Evolutionary conservation across 495 filamentous ascomycete species (phyloP).

Genomic region (Evansstolkia leycettana): DNA sequence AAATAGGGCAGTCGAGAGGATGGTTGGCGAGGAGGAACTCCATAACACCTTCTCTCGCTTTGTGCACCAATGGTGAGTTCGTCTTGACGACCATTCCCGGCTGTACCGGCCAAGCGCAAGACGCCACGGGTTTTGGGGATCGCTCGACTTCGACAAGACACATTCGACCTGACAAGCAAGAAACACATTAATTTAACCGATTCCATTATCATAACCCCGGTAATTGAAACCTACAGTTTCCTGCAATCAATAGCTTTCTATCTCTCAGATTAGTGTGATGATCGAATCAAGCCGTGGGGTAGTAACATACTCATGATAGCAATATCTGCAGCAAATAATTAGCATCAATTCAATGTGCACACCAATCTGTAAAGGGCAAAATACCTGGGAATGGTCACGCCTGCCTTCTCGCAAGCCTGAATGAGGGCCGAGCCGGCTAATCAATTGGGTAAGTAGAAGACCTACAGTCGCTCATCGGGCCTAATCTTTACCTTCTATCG

Average conservation of each 20-base stretch:
- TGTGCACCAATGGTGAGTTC: conserved; percentile 87
- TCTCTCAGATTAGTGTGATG: conserved; percentile 16
- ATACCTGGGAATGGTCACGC: conserved; percentile 75
- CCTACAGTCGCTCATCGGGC: conserved; percentile 4
- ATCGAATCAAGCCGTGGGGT: conserved; percentile 1
- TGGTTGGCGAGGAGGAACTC: conserved; percentile 97
- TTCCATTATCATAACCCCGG: not conserved
- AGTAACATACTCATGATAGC: conserved; percentile 81
- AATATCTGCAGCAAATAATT: conserved; percentile 59
- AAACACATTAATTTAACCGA: conserved; percentile 4
- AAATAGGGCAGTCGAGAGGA: conserved; percentile 94
- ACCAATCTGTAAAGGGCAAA: conserved; percentile 2
- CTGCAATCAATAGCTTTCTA: conserved; percentile 94
- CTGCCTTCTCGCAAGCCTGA: conserved; percentile 97
- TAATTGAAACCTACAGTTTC: conserved; percentile 56
- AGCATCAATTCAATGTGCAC: not conserved
- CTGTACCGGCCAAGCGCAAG: conserved; percentile 97
- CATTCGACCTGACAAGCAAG: conserved; percentile 64
- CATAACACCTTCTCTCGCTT: conserved; percentile 97
- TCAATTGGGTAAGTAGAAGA: conserved; percentile 13
- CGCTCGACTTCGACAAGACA: conserved; percentile 96
- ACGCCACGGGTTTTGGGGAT: conserved; percentile 91
- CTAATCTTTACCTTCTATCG: conserved; percentile 66
- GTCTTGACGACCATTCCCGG: conserved; percentile 99
- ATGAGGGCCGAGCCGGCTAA: conserved; percentile 79